Evolutionary conservation across 257 asterid species (phyloP).

Genomic region (Galeopsis tetrahit): DNA sequence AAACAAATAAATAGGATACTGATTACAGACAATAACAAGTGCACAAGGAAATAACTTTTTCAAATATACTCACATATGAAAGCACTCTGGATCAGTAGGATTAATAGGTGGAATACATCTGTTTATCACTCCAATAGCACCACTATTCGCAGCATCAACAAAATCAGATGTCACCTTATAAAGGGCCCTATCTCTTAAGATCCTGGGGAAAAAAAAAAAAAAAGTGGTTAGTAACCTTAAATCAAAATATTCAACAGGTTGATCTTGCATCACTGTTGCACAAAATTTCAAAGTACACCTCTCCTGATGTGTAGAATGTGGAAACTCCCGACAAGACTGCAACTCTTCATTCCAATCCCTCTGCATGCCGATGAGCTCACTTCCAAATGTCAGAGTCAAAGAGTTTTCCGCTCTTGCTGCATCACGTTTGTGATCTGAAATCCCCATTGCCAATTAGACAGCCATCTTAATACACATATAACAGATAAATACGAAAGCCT

Average conservation of each 20-base stretch:
- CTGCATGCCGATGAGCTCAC: conserved; percentile 92
- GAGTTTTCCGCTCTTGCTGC: conserved; percentile 86
- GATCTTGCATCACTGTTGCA: conserved; percentile 18
- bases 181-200: conserved; percentile 82
- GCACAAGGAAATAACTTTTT: conserved; percentile 13
- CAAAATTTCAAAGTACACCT: conserved; percentile 48
- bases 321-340: conserved; percentile 88
- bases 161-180: conserved; percentile 85
- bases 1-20: neutral
- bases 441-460: conserved; percentile 24
- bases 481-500: conserved; percentile 9
- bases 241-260: conserved; percentile 17
- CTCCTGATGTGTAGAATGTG: conserved; percentile 70
- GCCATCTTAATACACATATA: conserved; percentile 24
- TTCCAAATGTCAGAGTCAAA: conserved; percentile 75
- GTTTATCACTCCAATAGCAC: conserved; percentile 86
- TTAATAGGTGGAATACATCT: conserved; percentile 86
- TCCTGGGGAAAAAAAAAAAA: conserved; percentile 46
- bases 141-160: conserved; percentile 83
- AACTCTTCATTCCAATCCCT: conserved; percentile 92
- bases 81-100: conserved; percentile 93
- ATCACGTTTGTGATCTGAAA: conserved; percentile 82
- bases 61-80: conserved; percentile 69
- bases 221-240: conserved; percentile 1
- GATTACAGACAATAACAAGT: neutral